Percentiles rank a stretch among this genome's conserved stretches.
These are phyloP conservation scores for Starmerella geochares DNA, from an alignment of 805 yeast genomes.

Conservation along the genomic window DNA sequence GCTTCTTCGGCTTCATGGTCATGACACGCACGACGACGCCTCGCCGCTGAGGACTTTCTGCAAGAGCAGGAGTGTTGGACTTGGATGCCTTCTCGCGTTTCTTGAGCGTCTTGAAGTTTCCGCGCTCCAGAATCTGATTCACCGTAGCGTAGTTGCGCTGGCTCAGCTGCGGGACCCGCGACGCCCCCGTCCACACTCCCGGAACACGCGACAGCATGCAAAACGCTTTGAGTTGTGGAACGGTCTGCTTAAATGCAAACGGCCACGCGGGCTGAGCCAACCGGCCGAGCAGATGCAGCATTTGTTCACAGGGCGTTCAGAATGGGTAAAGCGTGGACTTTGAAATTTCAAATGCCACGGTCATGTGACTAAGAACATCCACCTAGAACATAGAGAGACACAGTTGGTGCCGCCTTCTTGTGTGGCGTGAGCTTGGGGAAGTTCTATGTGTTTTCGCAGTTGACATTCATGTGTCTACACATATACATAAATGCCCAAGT, in stretches of 20 bases:
- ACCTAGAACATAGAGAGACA: too few species aligned
- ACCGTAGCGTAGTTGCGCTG: slow-evolving; percentile 25
- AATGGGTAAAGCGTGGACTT: too few species aligned
- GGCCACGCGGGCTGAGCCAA: slow-evolving; percentile 3
- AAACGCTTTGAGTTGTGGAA: neutral
- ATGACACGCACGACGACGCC: slow-evolving; percentile 91
- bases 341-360: neutral
- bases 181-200: neutral
- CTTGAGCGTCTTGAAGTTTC: slow-evolving; percentile 29
- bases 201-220: neutral
- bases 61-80: slow-evolving; percentile 70
- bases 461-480: too few species aligned
- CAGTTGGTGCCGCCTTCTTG: too few species aligned
- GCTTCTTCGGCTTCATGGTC: slow-evolving; percentile 95
- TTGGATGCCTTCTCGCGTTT: slow-evolving; percentile 32
- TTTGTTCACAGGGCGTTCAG: neutral
- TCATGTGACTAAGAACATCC: neutral
- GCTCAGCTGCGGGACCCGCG: neutral
- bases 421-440: too few species aligned
- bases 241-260: neutral
- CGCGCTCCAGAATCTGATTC: slow-evolving; percentile 31
- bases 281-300: slow-evolving; percentile 2
- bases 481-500: too few species aligned
- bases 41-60: slow-evolving; percentile 71
- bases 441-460: too few species aligned